Conservation (phyloP, 139 green algal species). For the Nannochloris sp. region DNA sequence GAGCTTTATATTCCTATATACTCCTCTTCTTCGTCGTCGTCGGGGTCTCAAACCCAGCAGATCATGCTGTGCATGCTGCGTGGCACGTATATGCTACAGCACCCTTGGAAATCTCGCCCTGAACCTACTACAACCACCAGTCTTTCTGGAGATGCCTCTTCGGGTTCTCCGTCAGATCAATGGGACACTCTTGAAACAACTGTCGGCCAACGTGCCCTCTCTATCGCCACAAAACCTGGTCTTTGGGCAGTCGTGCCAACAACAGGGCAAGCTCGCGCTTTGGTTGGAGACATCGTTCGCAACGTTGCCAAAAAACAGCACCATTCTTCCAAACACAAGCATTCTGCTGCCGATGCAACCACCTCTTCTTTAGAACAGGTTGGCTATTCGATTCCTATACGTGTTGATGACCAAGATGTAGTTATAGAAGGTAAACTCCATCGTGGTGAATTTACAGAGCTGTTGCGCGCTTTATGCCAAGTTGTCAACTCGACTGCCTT, state of each 20-base stretch:
- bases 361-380: background rate
- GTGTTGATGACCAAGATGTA: constrained; percentile 18
- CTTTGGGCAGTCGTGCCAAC: constrained; percentile 15
- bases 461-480: constrained; percentile 61
- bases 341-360: too few species aligned
- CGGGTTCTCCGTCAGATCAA: too few species aligned
- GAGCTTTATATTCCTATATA: background rate
- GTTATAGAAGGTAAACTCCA: constrained; percentile 48
- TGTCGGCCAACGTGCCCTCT: constrained; percentile 35
- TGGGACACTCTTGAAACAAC: constrained; percentile 15
- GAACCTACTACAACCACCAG: too few species aligned
- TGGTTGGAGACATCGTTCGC: background rate
- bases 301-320: too few species aligned
- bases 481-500: constrained; percentile 60
- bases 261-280: background rate
- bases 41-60: background rate
- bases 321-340: too few species aligned
- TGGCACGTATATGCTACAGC: constrained; percentile 15
- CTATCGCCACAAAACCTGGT: constrained; percentile 4
- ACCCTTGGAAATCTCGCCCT: constrained; percentile 15
- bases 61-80: constrained; percentile 1
- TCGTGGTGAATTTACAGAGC: constrained; percentile 41
- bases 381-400: constrained; percentile 7
- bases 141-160: too few species aligned
- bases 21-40: too few species aligned